Base-by-base conservation (phyloP, 768 basidiomycete species). In the Russula foetens region DNA sequence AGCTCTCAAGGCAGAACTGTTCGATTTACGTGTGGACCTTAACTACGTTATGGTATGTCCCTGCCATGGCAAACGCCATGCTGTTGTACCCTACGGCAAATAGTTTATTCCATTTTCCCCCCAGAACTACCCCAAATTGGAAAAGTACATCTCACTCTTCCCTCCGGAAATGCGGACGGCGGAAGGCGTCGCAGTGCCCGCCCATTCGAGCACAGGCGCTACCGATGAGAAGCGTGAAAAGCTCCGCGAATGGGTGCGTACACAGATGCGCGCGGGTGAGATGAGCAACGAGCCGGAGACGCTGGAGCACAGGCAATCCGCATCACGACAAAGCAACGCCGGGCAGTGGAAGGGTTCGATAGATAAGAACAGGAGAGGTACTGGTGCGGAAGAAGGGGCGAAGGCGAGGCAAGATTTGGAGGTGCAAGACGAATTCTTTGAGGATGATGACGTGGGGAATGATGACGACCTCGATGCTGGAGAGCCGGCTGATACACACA, bases 101-200 rank as follows among this genome's bases (percentile, higher is more conserved):
- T 28, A 4, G 21, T 2, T 50, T 24, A 23, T 35, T 41, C 35
- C 11, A 35, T 17, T 15, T 24, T 29, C 53, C 39, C 38, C n/a
- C 12, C 62, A 92, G 90, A 83, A 92, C 71, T 93, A 88, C 71
- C 91, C 91, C 6, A 92, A 89, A 71, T 76, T 80, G 12, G 82
- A 85, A 69, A 95, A 92, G 75, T 97, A 98, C 70, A 83, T 97
- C 31, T 90, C 93, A 1, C 79, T 98, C 28, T 95, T 93, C 71
- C 92, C 94, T 6, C 82, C 87, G 0, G 84, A 84, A 67, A 72
- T 77, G 8, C 77, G 83, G 49, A 71, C 76, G 39, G 29, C 23
- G 15, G 52, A 50, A 21, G 43, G 47, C n/a, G 63, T 60, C 26
- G 57, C 65, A 28, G 66, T 28, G 9, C 43, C 63, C 8, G 38